Evolutionary conservation across 176 grass and related monocot species (phyloP), one percentile per base, ranked within the genome.

Genomic region (Alloteropsis semialata): DNA sequence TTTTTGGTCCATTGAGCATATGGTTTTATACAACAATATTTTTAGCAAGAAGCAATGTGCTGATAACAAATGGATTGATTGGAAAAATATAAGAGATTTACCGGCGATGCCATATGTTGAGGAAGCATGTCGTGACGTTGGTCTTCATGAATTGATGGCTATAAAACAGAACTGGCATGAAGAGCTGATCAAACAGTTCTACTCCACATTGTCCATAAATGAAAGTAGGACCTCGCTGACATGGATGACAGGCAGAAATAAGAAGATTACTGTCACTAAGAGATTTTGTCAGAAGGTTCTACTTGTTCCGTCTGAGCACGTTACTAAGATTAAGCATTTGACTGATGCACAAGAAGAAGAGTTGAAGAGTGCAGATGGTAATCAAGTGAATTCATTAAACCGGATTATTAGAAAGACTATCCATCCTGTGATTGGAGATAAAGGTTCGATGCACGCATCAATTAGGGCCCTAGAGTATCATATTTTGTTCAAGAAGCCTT

Each of bases 401-500:
- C 38, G 57, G 6, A 3, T 78, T 8, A 5, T 78, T 24, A 46
- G 75, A 63, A 46, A 42, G 37, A 78, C 25, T 4, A 60, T 63
- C 56, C 5, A 21, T 9, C 38, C 75, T 2, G 30, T 0, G 9
- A 3, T 0, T 32, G 57, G 75, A 78, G 57, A 60, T 32, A 44
- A 3, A 16, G 1, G 3, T 32, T 4, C 0, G 2, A 11, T 62
- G 32, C 16, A 62, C 39, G 1, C 1, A 30, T 1, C 27, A 56
- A 32, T 3, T 12, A 0, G 7, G 56, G 1, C 21, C 57, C 10
- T 78, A 63, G 0, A 14, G 17, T 78, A 78, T 46, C 75, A 78
- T 78, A 45, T 78, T 78, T 45, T 78, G 75, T 46, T 46, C 25
- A 17, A 2, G 10, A 62, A 78, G 75, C 41, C 56, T 63, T 78